A percentile compares a stretch with the other conserved stretches of the same genome.
Evolutionary conservation across 2,329 filamentous ascomycete genomes (phyloP).

Genomic region (Ophiostoma montium): DNA sequence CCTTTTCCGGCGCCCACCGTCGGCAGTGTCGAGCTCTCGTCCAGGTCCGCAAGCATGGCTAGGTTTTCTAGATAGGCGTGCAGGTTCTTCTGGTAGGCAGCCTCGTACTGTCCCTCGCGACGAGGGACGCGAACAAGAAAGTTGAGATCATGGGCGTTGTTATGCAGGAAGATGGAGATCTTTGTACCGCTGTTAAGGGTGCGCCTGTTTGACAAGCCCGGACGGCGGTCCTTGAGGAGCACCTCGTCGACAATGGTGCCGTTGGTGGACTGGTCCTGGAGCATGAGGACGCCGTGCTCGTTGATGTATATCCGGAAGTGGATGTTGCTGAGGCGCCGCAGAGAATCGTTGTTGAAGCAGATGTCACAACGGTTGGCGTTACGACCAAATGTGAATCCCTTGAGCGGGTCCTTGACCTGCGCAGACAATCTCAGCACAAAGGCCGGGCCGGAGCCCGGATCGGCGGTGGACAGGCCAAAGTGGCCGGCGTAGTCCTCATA

Average conservation of each 20-base stretch:
- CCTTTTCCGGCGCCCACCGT: conserved; percentile 33
- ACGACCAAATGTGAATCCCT: conserved; percentile 79
- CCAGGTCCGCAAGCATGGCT: conserved; percentile 15
- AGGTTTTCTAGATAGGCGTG: conserved; percentile 43
- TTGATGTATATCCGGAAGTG: conserved; percentile 94
- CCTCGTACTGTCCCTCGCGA: conserved; percentile 50
- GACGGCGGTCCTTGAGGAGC: conserved; percentile 34
- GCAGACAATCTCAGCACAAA: conserved; percentile 73
- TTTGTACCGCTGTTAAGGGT: conserved; percentile 61
- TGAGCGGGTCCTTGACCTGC: conserved; percentile 47
- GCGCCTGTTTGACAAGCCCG: conserved; percentile 25
- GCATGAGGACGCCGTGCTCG: conserved; percentile 71
- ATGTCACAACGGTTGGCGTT: conserved; percentile 60
- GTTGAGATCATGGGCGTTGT: conserved; percentile 44
- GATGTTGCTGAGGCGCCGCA: conserved; percentile 74
- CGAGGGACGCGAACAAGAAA: conserved; percentile 80
- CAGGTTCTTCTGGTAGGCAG: conserved; percentile 55
- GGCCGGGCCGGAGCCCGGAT: conserved; percentile 42
- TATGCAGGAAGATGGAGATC: conserved; percentile 51
- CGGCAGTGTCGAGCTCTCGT: conserved; percentile 18
- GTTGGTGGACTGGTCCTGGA: conserved; percentile 92
- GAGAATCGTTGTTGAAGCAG: conserved; percentile 48
- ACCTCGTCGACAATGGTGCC: conserved; percentile 73
- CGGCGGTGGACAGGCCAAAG: conserved; percentile 37
- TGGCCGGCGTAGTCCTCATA: conserved; percentile 34